phyloP scores from a whole-genome alignment of 1,139 yeast genomes.

The Citeromyces hawaiiensis region DNA sequence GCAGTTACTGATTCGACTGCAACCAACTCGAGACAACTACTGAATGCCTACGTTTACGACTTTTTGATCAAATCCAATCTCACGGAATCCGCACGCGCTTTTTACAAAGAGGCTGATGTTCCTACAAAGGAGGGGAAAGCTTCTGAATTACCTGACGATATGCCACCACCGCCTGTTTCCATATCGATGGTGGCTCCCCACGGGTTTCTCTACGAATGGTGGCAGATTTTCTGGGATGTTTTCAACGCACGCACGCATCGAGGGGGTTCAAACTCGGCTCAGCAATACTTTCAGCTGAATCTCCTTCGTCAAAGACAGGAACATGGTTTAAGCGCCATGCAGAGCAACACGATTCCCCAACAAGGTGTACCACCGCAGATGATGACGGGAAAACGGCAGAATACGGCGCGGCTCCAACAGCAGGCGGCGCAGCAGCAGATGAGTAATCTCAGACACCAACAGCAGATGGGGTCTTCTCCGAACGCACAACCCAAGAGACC shows the following conservation, averaged over 20 bases:
- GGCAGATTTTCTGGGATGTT: conserved; percentile 94
- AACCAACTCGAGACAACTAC: conserved; percentile 45
- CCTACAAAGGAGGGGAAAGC: conserved; percentile 15
- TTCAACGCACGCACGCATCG: conserved; percentile 68
- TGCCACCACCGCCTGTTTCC: conserved; percentile 28
- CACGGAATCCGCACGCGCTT: conserved; percentile 57
- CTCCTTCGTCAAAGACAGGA: conserved; percentile 51
- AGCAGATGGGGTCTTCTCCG: conserved; percentile 4
- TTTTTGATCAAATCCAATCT: conserved; percentile 66
- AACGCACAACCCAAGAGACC: conserved; percentile 3
- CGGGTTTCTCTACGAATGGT: conserved; percentile 87
- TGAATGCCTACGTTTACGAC: conserved; percentile 81
- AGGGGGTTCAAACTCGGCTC: conserved; percentile 48
- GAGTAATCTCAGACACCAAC: conserved; percentile 13
- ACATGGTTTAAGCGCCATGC: conserved; percentile 29
- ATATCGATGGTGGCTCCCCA: conserved; percentile 71
- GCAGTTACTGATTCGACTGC: conserved; percentile 29
- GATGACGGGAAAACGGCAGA: conserved; percentile 5
- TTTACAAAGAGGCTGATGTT: conserved; percentile 60
- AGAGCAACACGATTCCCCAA: conserved; percentile 16
- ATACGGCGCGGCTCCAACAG: conserved; percentile 2
- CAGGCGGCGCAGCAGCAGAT: conserved; percentile 13
- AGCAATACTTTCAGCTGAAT: conserved; percentile 62
- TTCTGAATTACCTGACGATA: background rate
- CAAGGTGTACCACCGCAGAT: conserved; percentile 6